These are phyloP conservation scores for Botrytis cinerea DNA, from an alignment of 2,329 filamentous ascomycete species.

Conservation along the genomic window DNA sequence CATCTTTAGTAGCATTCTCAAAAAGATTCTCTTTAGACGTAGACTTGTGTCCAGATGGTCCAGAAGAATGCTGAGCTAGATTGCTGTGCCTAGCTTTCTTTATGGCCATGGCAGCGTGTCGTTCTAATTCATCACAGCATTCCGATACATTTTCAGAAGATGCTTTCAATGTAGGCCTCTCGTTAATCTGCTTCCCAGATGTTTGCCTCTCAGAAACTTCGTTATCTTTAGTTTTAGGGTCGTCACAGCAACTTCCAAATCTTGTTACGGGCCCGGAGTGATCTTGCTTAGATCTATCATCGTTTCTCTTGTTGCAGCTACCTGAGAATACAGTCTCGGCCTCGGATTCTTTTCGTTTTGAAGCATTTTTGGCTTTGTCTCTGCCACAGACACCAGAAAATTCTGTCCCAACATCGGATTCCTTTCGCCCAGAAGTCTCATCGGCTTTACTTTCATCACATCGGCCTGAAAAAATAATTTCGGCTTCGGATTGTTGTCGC, in stretches of 20 bases:
- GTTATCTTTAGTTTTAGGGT: neutral
- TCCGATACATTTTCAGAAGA: neutral
- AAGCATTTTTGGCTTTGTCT: neutral
- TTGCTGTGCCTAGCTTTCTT: neutral
- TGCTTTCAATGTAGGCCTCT: neutral
- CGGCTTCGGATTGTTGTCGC: conserved; percentile 12
- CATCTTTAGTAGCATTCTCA: neutral
- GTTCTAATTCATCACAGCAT: neutral
- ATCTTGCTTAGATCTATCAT: neutral
- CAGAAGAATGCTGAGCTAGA: neutral
- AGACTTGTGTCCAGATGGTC: neutral
- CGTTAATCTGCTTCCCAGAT: neutral
- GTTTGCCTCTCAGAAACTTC: neutral
- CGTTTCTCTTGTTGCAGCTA: neutral
- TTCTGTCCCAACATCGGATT: neutral
- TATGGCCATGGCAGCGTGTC: neutral
- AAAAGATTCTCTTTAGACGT: neutral
- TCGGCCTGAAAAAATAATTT: neutral
- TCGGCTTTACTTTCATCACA: neutral
- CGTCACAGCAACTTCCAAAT: conserved; percentile 13
- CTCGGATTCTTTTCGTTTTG: neutral
- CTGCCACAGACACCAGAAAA: neutral
- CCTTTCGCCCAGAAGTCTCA: neutral
- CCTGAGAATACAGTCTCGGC: neutral
- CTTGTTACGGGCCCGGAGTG: neutral